phyloP scores from a whole-genome alignment of 257 asterid species.

The Nicotiana tomentosiformis region DNA sequence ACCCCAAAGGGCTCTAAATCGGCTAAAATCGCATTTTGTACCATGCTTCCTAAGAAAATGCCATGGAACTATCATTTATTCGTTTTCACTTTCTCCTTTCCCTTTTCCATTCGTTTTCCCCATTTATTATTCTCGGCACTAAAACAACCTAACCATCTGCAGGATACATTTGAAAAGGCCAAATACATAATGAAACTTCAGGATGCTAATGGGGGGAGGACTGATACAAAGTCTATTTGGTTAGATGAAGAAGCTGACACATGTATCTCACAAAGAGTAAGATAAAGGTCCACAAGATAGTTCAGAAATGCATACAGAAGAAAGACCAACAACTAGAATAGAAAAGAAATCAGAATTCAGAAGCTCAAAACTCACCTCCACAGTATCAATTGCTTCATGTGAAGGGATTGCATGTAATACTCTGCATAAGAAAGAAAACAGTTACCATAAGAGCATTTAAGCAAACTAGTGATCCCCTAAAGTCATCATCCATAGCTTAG shows the following conservation, averaged over 20 bases:
- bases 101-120: background rate
- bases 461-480: background rate
- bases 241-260: background rate
- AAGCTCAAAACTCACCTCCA: slow-evolving; percentile 50
- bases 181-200: background rate
- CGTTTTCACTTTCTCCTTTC: background rate
- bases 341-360: slow-evolving; percentile 1
- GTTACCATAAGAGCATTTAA: background rate
- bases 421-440: slow-evolving; percentile 32
- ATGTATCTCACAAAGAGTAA: background rate
- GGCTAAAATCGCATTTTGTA: background rate
- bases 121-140: background rate
- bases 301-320: background rate
- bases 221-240: background rate
- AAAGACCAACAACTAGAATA: background rate
- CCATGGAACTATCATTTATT: background rate
- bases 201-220: background rate
- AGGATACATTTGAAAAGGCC: background rate
- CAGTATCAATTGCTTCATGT: slow-evolving; percentile 94
- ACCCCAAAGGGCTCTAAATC: background rate
- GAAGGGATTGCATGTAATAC: slow-evolving; percentile 95
- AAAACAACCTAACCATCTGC: background rate
- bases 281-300: background rate
- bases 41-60: background rate
- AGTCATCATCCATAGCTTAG: background rate